Conservation (phyloP, 495 filamentous ascomycete genomes). For the Halenospora varia region DNA sequence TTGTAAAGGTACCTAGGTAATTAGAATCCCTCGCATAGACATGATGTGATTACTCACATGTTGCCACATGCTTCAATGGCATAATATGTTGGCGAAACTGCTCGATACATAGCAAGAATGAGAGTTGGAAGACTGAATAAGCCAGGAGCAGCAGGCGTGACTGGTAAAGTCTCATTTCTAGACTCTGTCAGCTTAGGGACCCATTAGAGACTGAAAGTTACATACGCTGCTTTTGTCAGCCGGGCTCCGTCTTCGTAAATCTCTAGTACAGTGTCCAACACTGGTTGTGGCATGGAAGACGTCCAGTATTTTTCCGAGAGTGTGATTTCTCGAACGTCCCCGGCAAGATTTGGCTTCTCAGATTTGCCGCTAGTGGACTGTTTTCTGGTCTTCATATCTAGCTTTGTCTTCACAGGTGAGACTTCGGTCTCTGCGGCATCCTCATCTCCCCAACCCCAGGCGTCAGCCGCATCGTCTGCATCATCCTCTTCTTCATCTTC, state of each 20-base stretch:
- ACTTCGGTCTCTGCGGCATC: constrained; percentile 20
- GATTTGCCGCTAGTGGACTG: background rate
- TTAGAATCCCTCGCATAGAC: background rate
- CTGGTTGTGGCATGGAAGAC: constrained; percentile 74
- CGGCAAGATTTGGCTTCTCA: background rate
- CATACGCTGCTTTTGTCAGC: constrained; percentile 53
- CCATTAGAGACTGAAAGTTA: background rate
- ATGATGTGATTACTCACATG: constrained; percentile 48
- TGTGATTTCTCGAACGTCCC: constrained; percentile 50
- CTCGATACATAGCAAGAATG: constrained; percentile 86
- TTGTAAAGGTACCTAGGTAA: constrained; percentile 78
- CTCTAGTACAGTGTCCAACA: constrained; percentile 65
- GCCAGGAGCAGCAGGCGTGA: constrained; percentile 68
- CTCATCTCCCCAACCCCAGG: constrained; percentile 59
- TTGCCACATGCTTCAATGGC: constrained; percentile 59
- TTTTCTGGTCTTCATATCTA: background rate
- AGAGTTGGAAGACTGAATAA: constrained; percentile 80
- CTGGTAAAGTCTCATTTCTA: constrained; percentile 37
- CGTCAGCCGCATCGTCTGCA: constrained; percentile 39
- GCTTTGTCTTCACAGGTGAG: background rate
- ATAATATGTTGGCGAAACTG: constrained; percentile 80
- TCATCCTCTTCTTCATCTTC: constrained; percentile 6
- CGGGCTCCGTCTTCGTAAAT: constrained; percentile 67
- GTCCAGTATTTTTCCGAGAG: constrained; percentile 84
- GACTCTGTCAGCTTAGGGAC: background rate